Evolutionary conservation across 148 eudicot species (phyloP).

Genomic region (Persicaria maculosa): DNA sequence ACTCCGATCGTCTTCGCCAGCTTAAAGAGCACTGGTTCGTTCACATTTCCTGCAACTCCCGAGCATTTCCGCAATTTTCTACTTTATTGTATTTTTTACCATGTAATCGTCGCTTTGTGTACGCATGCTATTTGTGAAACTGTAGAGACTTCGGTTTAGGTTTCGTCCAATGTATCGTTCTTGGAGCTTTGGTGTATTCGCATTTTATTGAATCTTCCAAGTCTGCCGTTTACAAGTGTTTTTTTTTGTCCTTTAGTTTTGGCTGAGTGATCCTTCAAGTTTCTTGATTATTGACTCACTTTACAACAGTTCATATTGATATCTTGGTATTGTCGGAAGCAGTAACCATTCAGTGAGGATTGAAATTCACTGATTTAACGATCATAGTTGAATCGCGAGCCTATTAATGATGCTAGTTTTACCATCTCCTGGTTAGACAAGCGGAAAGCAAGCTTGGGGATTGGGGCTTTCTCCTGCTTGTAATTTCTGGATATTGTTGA

Average conservation of each 20-base stretch:
- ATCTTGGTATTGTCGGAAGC: neutral
- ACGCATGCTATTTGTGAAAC: neutral
- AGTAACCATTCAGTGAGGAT: neutral
- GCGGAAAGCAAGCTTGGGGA: neutral
- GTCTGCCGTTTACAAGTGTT: neutral
- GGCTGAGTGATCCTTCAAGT: neutral
- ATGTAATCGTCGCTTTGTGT: neutral
- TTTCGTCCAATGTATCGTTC: neutral
- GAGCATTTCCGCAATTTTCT: neutral
- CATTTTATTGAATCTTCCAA: neutral
- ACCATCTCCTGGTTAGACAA: neutral
- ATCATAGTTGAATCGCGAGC: no score
- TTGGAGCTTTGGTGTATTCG: neutral
- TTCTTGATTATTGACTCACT: neutral
- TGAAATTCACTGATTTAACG: neutral
- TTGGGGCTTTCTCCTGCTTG: neutral
- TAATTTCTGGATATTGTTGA: neutral
- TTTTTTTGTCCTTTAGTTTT: neutral
- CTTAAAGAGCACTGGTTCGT: conserved; percentile 68
- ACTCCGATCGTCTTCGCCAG: conserved; percentile 39
- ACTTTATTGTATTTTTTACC: neutral
- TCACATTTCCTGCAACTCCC: neutral
- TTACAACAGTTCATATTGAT: neutral
- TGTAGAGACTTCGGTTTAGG: neutral
- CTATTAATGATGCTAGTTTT: neutral